Evolutionary conservation across 2,329 filamentous ascomycete genomes (phyloP), one percentile per base, ranked within the genome.

Genomic region (Colletotrichum melonis): DNA sequence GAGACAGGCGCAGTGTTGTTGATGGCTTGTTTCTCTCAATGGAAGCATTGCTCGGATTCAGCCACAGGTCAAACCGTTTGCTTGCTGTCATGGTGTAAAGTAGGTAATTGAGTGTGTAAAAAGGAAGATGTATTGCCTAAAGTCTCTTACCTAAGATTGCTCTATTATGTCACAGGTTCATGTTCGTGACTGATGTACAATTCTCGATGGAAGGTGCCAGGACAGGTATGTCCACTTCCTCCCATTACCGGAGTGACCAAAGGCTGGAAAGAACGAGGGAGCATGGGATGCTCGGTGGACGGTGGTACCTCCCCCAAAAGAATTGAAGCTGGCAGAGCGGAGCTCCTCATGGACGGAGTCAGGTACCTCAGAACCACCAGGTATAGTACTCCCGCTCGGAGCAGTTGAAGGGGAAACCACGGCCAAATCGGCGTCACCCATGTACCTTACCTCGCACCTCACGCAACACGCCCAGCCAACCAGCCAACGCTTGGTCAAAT

Each of bases 291-390:
- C 38, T 16, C 42, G 42, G 19, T 49, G 42, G 16, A n/a, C 19
- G 42, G 42, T 49, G 42, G 19, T n/a, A 49, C 19, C 19, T 49
- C 19, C 42, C 19, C 7, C 42, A 49, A n/a, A n/a, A 11, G 42
- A 4, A 49, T 49, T 49, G 42, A n/a, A 64, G 62, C 62, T 55
- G 62, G 46, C 62, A 54, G 46, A 64, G 62, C 62, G 62, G 62
- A 64, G 62, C 46, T 63, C 46, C 60, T 63, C 49, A n/a, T 54
- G 38, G 14, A 42, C 38, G 38, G 38, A 42, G 14, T 42, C 14
- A 16, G 38, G 38, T 35, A 35, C 32, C 32, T 35, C 32, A 35
- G 32, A 35, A 12, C 11, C 32, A 42, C 5, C 46, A 63, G 28
- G 46, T 63, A 54, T 35, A 19, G 46, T 63, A 54, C 42, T 32